Evolutionary conservation across 2,329 filamentous ascomycete species (phyloP), one percentile per base, ranked within the genome.

Genomic region (Fusarium pseudograminearum): DNA sequence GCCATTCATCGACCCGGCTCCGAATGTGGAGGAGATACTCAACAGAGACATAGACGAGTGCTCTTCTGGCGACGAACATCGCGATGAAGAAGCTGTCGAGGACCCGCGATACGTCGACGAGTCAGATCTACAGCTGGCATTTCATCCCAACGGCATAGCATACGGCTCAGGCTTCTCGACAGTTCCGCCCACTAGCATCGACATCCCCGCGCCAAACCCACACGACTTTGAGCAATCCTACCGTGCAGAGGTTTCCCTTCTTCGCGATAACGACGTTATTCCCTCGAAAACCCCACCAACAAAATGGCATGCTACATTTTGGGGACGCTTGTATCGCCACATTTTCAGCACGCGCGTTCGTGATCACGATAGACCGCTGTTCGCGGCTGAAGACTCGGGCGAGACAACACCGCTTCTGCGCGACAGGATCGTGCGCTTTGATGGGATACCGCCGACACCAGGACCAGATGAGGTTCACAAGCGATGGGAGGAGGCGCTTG

Each of bases 401-500:
- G 71, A 73, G 31, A 64, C 60, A 8, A 62, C 62, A 2, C 67
- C 69, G 0, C 22, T 73, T 4, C 14, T 73, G 0, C 55, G 34
- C 0, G 33, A 67, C 0, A 53, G 40, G 0, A 26, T 41, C 5
- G 60, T 56, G 4, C 48, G 58, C 0, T 66, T 61, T 2, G 63
- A 73, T 7, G 48, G 51, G 2, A 51, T 51, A n/a, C 63, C 57
- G 1, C 50, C 72, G 1, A 73, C 65, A 0, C 70, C 65, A 1
- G 45, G 57, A 6, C 54, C 70, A 0, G 68, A 73, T 2, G 65
- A 73, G 3, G 63, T 74, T 12, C 72, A 72, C 12, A 70, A 71
- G 10, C 63, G 40, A 2, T 96, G 93, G 93, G 90, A 94, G 65
- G 91, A 93, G 59, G 94, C 93, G 0, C 91, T 97, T 15, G 86